Evolutionary conservation across 139 green algal species (phyloP), one percentile per base, ranked within the genome.

Genomic region (Asterochloris sp.): DNA sequence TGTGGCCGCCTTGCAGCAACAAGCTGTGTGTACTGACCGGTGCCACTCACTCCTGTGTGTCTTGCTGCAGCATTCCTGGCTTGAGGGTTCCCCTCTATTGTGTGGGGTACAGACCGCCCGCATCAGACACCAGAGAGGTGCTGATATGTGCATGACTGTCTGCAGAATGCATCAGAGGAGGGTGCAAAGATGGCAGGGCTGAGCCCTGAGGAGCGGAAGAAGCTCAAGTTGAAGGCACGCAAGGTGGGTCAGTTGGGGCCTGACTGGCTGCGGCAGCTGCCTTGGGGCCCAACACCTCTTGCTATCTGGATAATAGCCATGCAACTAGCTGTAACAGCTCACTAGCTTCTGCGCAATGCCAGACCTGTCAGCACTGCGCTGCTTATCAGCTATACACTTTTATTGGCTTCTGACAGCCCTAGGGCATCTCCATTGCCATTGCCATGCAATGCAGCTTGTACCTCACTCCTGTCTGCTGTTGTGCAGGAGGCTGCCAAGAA

Each of bases 141-240:
- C 68, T 76, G 74, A 23, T 23, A n/a, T 69, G 24, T 28, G 23
- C 0, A 54, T 54, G 38, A 6, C 38, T 54, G 38, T 6, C 1
- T 66, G 78, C 78, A 74, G 73, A 85, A 66, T 19, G 54, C 86
- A 63, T 47, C 86, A n/a, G 92, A 93, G 74, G 92, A 93, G 81
- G 89, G 87, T 27, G 62, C 81, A 15, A 23, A 66, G 74, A 78
- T 96, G 78, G 90, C 90, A 15, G 85, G 63, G 38, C 92, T 98
- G 91, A 89, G 62, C 14, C 54, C 89, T 17, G 93, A 96, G 73
- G 95, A 96, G 81, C 87, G 91, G 23, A 94, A 95, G 86, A 91
- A 89, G 84, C 83, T 92, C 85, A 94, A 96, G 87, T 81, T 90
- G 68, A 78, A 82, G 75, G 66, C 74, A 62, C 69, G 63, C 13